These are phyloP conservation scores for Kwoniella dendrophila DNA, from an alignment of 768 basidiomycete genomes.

Conservation along the genomic window DNA sequence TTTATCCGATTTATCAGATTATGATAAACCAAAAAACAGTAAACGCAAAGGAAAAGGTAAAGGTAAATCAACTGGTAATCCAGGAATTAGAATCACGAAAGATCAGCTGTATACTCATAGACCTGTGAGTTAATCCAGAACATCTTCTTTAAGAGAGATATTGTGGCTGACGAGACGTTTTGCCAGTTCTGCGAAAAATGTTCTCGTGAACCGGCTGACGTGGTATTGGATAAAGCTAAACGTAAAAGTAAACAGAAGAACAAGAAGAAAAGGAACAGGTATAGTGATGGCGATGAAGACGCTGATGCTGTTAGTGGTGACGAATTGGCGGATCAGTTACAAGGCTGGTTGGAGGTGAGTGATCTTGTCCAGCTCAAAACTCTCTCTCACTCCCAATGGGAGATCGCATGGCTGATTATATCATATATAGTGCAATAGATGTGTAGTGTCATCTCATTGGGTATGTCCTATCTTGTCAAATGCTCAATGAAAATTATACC, in stretches of 20 bases:
- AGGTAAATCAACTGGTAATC: conserved; percentile 1
- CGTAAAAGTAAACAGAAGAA: conserved; percentile 29
- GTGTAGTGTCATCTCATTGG: conserved; percentile 41
- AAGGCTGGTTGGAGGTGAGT: conserved; percentile 47
- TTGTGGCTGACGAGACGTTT: neutral
- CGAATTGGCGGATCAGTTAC: conserved; percentile 34
- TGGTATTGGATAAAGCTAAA: conserved; percentile 29
- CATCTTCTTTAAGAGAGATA: neutral
- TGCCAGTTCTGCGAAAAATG: conserved; percentile 45
- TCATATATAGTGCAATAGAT: conserved; percentile 29
- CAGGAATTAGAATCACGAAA: conserved; percentile 1
- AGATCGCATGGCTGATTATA: neutral
- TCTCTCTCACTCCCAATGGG: too few relatives aligned
- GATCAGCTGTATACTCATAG: conserved; percentile 15
- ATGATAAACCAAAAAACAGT: neutral
- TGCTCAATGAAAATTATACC: neutral
- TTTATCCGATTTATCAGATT: conserved; percentile 20
- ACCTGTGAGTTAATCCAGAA: conserved; percentile 7
- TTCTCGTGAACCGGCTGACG: conserved; percentile 36
- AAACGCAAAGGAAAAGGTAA: conserved; percentile 14
- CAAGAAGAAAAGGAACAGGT: conserved; percentile 12
- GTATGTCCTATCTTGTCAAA: conserved; percentile 31
- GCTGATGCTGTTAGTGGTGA: conserved; percentile 40
- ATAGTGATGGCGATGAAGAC: conserved; percentile 31
- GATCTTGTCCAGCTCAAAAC: too few relatives aligned